Conservation (phyloP, 129 eudicot genomes). For the Lactuca sativa region DNA sequence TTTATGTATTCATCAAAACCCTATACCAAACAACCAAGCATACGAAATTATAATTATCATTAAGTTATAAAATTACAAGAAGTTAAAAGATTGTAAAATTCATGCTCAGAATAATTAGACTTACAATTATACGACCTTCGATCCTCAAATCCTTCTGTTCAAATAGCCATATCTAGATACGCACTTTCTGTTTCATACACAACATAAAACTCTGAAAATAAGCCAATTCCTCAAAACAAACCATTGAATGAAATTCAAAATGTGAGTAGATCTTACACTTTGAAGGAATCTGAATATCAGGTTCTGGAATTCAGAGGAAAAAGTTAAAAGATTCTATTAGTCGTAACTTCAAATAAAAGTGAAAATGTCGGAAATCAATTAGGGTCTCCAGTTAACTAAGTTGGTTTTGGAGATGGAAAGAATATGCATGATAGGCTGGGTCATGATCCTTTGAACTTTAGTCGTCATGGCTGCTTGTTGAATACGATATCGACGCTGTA, state of each 20-base stretch:
- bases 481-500: too few relatives aligned
- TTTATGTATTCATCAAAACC: conserved; percentile 88
- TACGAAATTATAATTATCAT: too few relatives aligned
- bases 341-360: too few relatives aligned
- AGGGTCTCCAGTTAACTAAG: neutral
- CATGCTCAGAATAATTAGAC: conserved; percentile 8
- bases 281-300: too few relatives aligned
- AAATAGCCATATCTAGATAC: conserved; percentile 83
- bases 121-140: conserved; percentile 75
- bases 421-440: conserved; percentile 65
- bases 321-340: too few relatives aligned
- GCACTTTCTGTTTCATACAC: conserved; percentile 56
- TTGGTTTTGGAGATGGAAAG: too few relatives aligned
- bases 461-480: conserved; percentile 66
- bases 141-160: conserved; percentile 86
- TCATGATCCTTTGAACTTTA: conserved; percentile 83
- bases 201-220: neutral
- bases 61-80: too few relatives aligned
- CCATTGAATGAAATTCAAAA: neutral
- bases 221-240: neutral
- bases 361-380: too few relatives aligned
- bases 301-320: too few relatives aligned
- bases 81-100: too few relatives aligned
- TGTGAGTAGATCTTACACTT: conserved; percentile 3
- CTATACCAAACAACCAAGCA: conserved; percentile 14